Evolutionary conservation across 331 rosid genomes (phyloP), one percentile per base, ranked within the genome.

Genomic region (Quercus phellos): DNA sequence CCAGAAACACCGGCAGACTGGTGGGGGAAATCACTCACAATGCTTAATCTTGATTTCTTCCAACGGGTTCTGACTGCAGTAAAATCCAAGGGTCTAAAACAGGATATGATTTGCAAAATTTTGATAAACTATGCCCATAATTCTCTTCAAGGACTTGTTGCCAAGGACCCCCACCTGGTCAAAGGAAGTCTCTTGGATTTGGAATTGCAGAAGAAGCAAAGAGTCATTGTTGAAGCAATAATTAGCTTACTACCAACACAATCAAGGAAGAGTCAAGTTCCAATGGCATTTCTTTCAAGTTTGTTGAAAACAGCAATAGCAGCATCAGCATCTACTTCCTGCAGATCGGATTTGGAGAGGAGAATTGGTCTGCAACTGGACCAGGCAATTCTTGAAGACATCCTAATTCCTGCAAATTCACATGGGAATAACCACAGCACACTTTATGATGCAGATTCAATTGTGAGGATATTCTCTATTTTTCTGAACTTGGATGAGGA

Each of bases 361-460:
- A 83, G 99, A 66, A 91, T 94, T 18, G 97, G 99, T 58, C 85
- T 92, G 70, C 99, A 92, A 73, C 90, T 94, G 72, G 99, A 94
- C 84, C 99, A 92, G 83, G 98, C 98, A 17, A 94, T 92, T 70
- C 98, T 94, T 11, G 99, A 94, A 85, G 99, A 94, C 85, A 83
- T 94, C 51, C 82, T 94, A 11, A 90, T 92, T 74, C 99, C 99
- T 24, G 70, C 90, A 54, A 92, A 79, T 61, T 88, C 89, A 35
- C 88, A 77, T 79, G 90, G 87, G 50, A 87, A 80, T 73, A 73
- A 72, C 51, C 97, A 92, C 74, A 79, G 85, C 81, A 87, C 92
- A 19, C 82, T 94, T 80, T 94, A 92, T 77, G 98, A 94, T 67
- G 88, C 93, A 8, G 99, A 94, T 64, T 87, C 98, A 51, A 76